phyloP scores from a whole-genome alignment of 1,284 basidiomycete genomes.

The Pyrrhoderma lamaoense region DNA sequence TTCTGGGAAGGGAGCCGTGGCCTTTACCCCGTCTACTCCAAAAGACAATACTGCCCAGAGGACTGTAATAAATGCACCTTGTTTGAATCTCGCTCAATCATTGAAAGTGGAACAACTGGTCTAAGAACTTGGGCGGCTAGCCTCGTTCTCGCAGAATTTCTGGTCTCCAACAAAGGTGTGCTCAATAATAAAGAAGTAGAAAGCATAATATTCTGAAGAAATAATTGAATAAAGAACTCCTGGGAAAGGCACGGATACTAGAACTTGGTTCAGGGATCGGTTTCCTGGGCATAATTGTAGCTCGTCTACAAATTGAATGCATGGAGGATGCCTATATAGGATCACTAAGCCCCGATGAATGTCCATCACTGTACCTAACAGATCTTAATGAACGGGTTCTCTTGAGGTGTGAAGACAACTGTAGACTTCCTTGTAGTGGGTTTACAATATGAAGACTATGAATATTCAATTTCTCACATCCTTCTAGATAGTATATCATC shows the following conservation, averaged over 20 bases:
- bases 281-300: slow-evolving; percentile 59
- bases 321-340: background rate
- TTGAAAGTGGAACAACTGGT: slow-evolving; percentile 71
- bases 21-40: no score
- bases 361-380: slow-evolving; percentile 45
- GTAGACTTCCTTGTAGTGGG: slow-evolving; percentile 59
- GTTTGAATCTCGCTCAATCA: slow-evolving; percentile 61
- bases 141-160: slow-evolving; percentile 53
- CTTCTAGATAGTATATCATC: slow-evolving; percentile 42
- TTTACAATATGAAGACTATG: slow-evolving; percentile 10
- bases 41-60: slow-evolving; percentile 26
- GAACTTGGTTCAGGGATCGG: slow-evolving; percentile 70
- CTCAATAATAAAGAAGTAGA: no score
- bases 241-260: slow-evolving; percentile 42
- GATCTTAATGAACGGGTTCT: slow-evolving; percentile 63
- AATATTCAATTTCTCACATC: background rate
- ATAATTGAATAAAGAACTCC: slow-evolving; percentile 38
- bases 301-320: slow-evolving; percentile 39
- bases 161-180: slow-evolving; percentile 49
- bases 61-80: slow-evolving; percentile 38
- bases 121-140: slow-evolving; percentile 71
- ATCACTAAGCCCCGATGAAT: slow-evolving; percentile 2
- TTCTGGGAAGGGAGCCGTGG: slow-evolving; percentile 48
- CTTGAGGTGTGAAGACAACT: slow-evolving; percentile 49
- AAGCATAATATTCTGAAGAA: no score